Evolutionary conservation across 2,329 filamentous ascomycete species (phyloP).

Genomic region (Nothomitra cinnamomea): DNA sequence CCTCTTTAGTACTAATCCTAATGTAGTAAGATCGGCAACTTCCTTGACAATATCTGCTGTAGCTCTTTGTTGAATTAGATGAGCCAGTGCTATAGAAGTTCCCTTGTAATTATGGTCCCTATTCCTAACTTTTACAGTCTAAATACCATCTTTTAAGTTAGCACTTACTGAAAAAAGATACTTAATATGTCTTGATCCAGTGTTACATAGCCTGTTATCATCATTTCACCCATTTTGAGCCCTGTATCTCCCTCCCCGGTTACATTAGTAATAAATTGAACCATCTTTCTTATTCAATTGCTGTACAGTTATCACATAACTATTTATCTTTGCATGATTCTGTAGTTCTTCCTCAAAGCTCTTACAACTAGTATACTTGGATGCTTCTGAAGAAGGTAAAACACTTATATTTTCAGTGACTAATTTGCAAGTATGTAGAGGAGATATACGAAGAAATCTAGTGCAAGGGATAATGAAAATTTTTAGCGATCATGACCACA

Average conservation of each 20-base stretch:
- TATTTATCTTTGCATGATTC: background rate
- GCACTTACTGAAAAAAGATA: background rate
- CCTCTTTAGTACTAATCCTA: background rate
- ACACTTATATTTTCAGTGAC: too few species aligned
- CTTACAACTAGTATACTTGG: background rate
- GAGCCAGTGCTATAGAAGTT: background rate
- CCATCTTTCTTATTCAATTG: background rate
- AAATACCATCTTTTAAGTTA: too few species aligned
- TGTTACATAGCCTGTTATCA: background rate
- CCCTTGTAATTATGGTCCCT: background rate
- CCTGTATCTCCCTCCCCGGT: background rate
- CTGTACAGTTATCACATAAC: background rate
- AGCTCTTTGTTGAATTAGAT: background rate
- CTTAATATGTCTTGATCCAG: background rate
- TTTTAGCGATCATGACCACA: too few species aligned
- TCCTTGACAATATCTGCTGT: background rate
- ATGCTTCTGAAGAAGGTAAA: background rate
- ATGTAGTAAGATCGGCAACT: background rate
- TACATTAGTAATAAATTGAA: background rate
- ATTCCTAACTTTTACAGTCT: background rate
- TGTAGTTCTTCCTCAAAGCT: background rate
- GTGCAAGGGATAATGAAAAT: too few species aligned
- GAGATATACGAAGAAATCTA: too few species aligned
- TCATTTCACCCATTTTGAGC: background rate
- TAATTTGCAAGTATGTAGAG: too few species aligned